A percentile compares a stretch with the other conserved stretches of the same genome.
phyloP scores from a whole-genome alignment of 345 rosid genomes.

The Microcos paniculata region DNA sequence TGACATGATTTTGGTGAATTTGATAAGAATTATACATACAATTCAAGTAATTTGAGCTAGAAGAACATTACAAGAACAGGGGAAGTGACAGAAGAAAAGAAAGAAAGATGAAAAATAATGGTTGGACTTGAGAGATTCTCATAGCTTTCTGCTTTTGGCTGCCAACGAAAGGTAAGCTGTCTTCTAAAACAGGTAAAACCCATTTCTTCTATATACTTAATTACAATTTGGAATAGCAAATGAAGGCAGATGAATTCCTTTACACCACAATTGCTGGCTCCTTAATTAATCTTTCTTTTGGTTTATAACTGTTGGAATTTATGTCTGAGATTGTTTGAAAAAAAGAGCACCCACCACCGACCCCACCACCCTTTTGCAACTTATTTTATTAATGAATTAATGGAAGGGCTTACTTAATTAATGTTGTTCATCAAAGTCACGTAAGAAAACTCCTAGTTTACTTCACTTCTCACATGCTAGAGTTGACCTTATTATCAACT shows the following conservation, averaged over 20 bases:
- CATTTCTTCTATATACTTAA: not conserved
- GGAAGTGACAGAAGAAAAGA: not conserved
- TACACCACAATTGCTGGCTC: not conserved
- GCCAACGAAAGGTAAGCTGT: not conserved
- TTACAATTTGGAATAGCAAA: not conserved
- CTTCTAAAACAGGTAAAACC: not conserved
- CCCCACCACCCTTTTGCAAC: not conserved
- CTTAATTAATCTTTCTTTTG: not conserved
- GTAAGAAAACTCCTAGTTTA: conserved; percentile 18
- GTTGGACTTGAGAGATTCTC: not conserved
- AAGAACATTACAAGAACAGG: not conserved
- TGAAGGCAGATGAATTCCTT: not conserved
- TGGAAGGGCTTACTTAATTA: not conserved
- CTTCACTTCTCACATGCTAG: conserved; percentile 42
- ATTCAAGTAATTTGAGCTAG: too few species aligned
- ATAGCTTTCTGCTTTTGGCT: not conserved
- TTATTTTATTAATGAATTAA: not conserved
- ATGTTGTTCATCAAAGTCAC: not conserved
- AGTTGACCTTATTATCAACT: conserved; percentile 44
- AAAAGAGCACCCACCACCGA: conserved; percentile 37
- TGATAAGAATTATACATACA: too few species aligned
- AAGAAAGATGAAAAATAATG: not conserved
- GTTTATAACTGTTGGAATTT: conserved; percentile 19
- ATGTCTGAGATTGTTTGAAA: conserved; percentile 20
- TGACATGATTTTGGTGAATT: too few species aligned